A percentile compares a stretch with the other conserved stretches of the same genome.
Evolutionary conservation across 1,139 yeast species (phyloP).

Genomic region (Pichia sp.): DNA sequence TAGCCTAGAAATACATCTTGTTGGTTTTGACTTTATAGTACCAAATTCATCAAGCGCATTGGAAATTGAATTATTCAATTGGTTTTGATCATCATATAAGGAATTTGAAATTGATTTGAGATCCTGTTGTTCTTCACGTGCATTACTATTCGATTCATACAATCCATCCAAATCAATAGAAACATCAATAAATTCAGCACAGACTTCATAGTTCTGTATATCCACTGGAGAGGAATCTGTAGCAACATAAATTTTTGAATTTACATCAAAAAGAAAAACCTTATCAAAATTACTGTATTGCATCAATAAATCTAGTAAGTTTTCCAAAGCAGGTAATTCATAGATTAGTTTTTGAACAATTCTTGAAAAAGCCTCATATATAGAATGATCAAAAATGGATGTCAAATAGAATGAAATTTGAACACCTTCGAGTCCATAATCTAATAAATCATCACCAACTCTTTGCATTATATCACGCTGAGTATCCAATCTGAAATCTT

Average conservation of each 20-base stretch:
- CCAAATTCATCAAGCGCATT: slow-evolving; percentile 1
- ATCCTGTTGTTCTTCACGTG: not conserved
- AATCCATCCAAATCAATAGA: slow-evolving; percentile 80
- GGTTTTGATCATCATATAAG: slow-evolving; percentile 6
- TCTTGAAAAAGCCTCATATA: slow-evolving; percentile 90
- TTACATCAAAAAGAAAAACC: slow-evolving; percentile 84
- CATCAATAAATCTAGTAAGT: slow-evolving; percentile 79
- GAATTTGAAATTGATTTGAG: slow-evolving; percentile 7
- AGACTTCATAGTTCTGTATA: slow-evolving; percentile 89
- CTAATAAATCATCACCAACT: slow-evolving; percentile 86
- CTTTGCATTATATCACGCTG: slow-evolving; percentile 96
- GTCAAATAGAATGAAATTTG: slow-evolving; percentile 88
- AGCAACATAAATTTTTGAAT: slow-evolving; percentile 92
- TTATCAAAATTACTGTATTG: slow-evolving; percentile 89
- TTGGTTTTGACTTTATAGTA: slow-evolving; percentile 23
- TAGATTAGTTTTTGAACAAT: slow-evolving; percentile 87
- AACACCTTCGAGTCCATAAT: slow-evolving; percentile 84
- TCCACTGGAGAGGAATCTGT: slow-evolving; percentile 96
- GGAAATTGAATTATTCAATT: not conserved
- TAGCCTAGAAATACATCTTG: slow-evolving; percentile 64
- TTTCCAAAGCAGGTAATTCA: slow-evolving; percentile 82
- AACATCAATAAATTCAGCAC: slow-evolving; percentile 94
- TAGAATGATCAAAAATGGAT: slow-evolving; percentile 90
- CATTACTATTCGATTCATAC: slow-evolving; percentile 33
- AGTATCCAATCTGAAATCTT: slow-evolving; percentile 88